Conservation (phyloP, 2,329 filamentous ascomycete species). For the Furcasterigmium furcatum region DNA sequence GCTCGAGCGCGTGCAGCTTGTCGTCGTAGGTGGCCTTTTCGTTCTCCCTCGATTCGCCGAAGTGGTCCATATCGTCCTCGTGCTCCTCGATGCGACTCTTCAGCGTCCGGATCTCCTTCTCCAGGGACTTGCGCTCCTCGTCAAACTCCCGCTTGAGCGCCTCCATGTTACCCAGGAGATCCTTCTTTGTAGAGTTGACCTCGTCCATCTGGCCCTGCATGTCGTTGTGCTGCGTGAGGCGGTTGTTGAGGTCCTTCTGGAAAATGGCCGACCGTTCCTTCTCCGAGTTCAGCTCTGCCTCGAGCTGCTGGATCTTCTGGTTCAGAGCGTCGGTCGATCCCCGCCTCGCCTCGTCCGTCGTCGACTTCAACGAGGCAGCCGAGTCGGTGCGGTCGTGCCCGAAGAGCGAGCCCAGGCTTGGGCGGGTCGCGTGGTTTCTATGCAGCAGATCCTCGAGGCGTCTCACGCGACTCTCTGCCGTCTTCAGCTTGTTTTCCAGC, state of each 20-base stretch:
- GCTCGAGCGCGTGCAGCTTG: conserved; percentile 63
- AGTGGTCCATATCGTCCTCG: conserved; percentile 87
- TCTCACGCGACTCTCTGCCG: conserved; percentile 85
- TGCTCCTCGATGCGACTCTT: conserved; percentile 80
- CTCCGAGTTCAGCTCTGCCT: conserved; percentile 70
- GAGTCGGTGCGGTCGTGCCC: conserved; percentile 48
- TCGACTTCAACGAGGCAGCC: conserved; percentile 42
- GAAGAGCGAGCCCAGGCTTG: conserved; percentile 52
- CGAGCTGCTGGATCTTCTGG: conserved; percentile 59
- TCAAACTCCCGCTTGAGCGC: conserved; percentile 85
- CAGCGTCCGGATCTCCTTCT: conserved; percentile 73
- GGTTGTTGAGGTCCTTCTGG: conserved; percentile 65
- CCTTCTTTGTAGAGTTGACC: conserved; percentile 86
- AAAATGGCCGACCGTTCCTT: conserved; percentile 64
- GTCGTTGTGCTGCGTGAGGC: conserved; percentile 54
- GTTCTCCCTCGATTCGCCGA: conserved; percentile 79
- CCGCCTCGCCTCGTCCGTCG: conserved; percentile 41
- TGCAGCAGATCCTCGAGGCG: conserved; percentile 91
- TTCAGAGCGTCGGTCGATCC: conserved; percentile 46
- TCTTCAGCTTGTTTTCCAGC: conserved; percentile 70
- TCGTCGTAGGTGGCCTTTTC: conserved; percentile 71
- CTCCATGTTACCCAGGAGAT: conserved; percentile 92
- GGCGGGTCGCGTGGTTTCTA: conserved; percentile 58
- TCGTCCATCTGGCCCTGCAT: conserved; percentile 74
- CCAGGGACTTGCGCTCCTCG: conserved; percentile 77